Base-by-base conservation (phyloP, 2,329 filamentous ascomycete species). In the Capronia coronata region DNA sequence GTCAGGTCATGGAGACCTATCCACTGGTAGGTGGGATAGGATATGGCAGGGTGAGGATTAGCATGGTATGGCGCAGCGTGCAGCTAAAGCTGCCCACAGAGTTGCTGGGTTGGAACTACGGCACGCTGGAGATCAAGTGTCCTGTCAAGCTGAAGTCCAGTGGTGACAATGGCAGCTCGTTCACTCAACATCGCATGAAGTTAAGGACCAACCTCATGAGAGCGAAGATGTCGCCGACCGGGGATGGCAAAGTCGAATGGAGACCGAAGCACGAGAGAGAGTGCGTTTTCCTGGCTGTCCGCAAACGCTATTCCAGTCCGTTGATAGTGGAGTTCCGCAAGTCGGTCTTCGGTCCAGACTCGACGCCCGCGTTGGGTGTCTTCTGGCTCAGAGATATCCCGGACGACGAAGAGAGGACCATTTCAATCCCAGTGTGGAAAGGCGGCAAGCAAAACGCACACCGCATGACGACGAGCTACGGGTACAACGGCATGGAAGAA, bases 21-120 rank as follows among this genome's bases (percentile, higher is more conserved):
- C 84, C 85, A 0, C 65, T 89, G 2, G 74, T 79, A 4, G 85
- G 85, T 2, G 85, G 85, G 0, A 76, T 87, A n/a, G 85, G 84
- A 2, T 85, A 80, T 57, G 85, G 85, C 1, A 75, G 82, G 35
- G 75, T 78, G 32, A 73, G 84, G 9, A 74, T 89, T 48, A 87
- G 83, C 13, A 74, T 88, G 70, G 80, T 88, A 2, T 88, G 85
- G 75, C 76, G 85, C 38, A 84, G 82, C 48, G 74, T 87, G 2
- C 75, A 83, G 50, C 65, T 86, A 1, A 75, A 83, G 58, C 67
- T 81, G 1, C 80, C 81, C 1, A 69, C 65, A 4, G 72, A 78
- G 43, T 64, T 83, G 25, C 67, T 79, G 1, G 85, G 85, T 1
- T 87, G 84, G 83, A 80, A 86, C 19, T 83, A 81, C 48, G 85